Evolutionary conservation across 2,329 filamentous ascomycete species (phyloP), one percentile per base, ranked within the genome.

Genomic region (Trichocomaceae sp.): DNA sequence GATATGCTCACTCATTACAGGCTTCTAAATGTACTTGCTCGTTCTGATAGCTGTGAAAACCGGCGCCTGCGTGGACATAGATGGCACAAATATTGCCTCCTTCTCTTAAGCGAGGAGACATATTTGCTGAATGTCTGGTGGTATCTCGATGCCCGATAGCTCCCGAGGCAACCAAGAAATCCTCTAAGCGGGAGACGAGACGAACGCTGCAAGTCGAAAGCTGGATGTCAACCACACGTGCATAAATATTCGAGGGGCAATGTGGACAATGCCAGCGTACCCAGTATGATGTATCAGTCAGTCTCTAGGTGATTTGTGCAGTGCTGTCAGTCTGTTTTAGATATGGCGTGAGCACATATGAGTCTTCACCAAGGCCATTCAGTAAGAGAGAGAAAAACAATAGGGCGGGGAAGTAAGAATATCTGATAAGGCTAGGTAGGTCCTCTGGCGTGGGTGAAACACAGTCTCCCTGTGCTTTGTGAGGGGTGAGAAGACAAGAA

Each of bases 1-100:
- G 37, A 45, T 29, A 7, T 46, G 77, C 89, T 73, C 77, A 96
- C 92, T 92, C 86, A 65, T 87, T 86, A 71, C 93, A 97, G 42
- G 90, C 90, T 64, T 85, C 79, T 9, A 99, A 80, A 66, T 99
- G 93, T 37, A 88, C 79, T 54, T 80, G 77, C 69, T 99, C 91
- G 66, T 97, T 97, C 57, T 87, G 82, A 22, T 82, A 77, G 66
- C 90, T 96, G 70, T 99, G 93, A 64, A 89, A 99, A 3, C 93
- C 93, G 15, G 93, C 93, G 33, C 93, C 93, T 37, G 92, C 93
- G 71, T 99, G 93, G 45, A 99, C 86, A 70, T 96, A 97, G 51
- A 99, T 92, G 57, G 90, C 90, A 55, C 83, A 83, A 9, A 83
- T 73, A 60, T 81, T 75, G 26, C 71, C 68, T 44, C 65, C 63